These are phyloP conservation scores for Aspergillus diversus DNA, from an alignment of 495 filamentous ascomycete genomes.

Conservation along the genomic window DNA sequence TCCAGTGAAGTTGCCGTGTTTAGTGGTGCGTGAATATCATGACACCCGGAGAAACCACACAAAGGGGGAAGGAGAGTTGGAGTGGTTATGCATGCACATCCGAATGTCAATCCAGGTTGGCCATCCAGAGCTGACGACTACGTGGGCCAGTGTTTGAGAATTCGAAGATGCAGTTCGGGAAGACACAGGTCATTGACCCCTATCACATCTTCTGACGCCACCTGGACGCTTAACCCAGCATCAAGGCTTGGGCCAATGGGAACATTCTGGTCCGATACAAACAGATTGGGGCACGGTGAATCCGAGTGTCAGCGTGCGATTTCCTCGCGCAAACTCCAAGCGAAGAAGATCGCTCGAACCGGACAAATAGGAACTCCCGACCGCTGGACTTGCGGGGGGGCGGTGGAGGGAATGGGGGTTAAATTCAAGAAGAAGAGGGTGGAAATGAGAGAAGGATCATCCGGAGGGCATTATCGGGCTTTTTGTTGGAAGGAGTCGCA, in stretches of 20 bases:
- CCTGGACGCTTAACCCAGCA: slow-evolving; percentile 27
- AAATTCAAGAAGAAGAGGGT: neutral
- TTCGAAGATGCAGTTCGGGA: slow-evolving; percentile 39
- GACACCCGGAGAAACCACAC: neutral
- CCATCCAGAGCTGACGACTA: slow-evolving; percentile 22
- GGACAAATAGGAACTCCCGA: slow-evolving; percentile 12
- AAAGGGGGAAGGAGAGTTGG: slow-evolving; percentile 6
- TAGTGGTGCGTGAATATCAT: slow-evolving; percentile 3
- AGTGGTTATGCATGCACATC: slow-evolving; percentile 9
- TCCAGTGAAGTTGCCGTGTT: slow-evolving; percentile 3
- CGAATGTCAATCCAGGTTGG: slow-evolving; percentile 9
- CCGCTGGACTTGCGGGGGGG: slow-evolving; percentile 3
- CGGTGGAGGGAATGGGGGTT: neutral
- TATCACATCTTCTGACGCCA: slow-evolving; percentile 39
- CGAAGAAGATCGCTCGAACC: slow-evolving; percentile 6
- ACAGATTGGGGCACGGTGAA: slow-evolving; percentile 17
- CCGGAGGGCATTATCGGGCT: neutral
- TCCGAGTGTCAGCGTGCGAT: slow-evolving; percentile 18
- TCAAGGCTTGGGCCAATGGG: slow-evolving; percentile 28
- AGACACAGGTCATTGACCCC: slow-evolving; percentile 37
- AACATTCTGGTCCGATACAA: slow-evolving; percentile 25
- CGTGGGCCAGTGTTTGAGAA: slow-evolving; percentile 25
- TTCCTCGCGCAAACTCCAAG: slow-evolving; percentile 15
- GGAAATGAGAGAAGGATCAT: neutral
- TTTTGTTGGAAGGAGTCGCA: neutral